Base-by-base conservation (phyloP, 148 eudicot species). In the Persicaria maculosa region DNA sequence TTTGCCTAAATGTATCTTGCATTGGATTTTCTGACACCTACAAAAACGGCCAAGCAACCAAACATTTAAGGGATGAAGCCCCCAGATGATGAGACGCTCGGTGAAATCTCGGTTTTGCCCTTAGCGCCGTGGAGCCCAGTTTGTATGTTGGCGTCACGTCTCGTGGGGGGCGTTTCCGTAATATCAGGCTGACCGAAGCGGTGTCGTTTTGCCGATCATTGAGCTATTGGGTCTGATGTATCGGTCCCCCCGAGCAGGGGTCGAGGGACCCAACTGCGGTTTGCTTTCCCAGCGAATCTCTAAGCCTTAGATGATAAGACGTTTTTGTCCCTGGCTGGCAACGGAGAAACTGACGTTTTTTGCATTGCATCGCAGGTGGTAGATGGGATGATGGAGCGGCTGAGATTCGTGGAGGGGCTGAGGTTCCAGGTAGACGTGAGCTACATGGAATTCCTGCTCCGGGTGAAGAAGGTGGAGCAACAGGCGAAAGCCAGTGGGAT, bases 21-120 rank as follows among this genome's bases (percentile, higher is more conserved):
- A 50, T 85, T 91, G 93, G 97, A 91, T 91, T 86, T 88, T 85
- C 93, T 91, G 97, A 91, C 93, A 88, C 74, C 79, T 82, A 77
- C 74, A 59, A 59, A 85, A 85, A 80, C 81, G 74, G 77, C 81
- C 87, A 77, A 72, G 85, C 83, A 78, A 78, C 50, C 76, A 50
- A 43, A 43, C 9, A 17, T 14, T 61, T 14, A 20, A 8, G 25
- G 22, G 1, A 9, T 22, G 31, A 70, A 76, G 61, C 79, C 12
- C 68, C 16, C 68, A 61, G 7, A 22, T 61, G 68, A 52, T 52
- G 62, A 57, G 62, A 1, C 11, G 62, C 3, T 31, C 4, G 1
- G 46, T 20, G 70, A 36, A 65, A 65, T 40, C 7, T 4, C 70
- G 19, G 70, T 65, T 65, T 40, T 65, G 70, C 40, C 70, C 47